Conservation (phyloP, 116 monocot species). For the Papilionanthe hybrid region DNA sequence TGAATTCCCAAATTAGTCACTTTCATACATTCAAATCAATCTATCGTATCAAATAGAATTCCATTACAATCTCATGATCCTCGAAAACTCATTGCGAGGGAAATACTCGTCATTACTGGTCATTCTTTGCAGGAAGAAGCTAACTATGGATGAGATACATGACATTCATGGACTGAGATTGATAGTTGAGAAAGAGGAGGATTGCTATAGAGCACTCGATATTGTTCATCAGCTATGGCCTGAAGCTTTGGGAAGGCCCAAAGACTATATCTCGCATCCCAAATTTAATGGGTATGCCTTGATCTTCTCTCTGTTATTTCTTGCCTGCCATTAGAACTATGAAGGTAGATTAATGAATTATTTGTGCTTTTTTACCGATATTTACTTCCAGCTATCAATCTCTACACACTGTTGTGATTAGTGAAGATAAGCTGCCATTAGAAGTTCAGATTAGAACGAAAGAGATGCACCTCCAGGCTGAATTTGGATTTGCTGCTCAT, state of each 20-base stretch:
- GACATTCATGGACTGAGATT: slow-evolving; percentile 53
- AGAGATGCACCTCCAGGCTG: slow-evolving; percentile 55
- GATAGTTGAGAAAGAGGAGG: slow-evolving; percentile 41
- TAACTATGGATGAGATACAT: slow-evolving; percentile 42
- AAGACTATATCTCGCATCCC: slow-evolving; percentile 46
- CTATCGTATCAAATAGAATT: background rate
- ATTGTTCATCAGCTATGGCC: slow-evolving; percentile 47
- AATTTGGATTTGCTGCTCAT: slow-evolving; percentile 49
- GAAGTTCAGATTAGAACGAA: slow-evolving; percentile 55
- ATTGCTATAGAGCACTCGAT: slow-evolving; percentile 38
- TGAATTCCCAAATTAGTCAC: background rate
- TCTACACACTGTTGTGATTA: slow-evolving; percentile 52
- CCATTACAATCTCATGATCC: background rate
- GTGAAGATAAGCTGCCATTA: slow-evolving; percentile 30
- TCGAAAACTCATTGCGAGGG: background rate
- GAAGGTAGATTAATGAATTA: background rate
- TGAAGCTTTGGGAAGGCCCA: slow-evolving; percentile 27
- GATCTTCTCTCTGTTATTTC: background rate
- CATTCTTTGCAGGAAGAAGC: slow-evolving; percentile 38
- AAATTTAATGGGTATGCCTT: slow-evolving; percentile 49
- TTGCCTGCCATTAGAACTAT: background rate
- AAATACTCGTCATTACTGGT: background rate
- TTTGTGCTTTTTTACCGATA: background rate
- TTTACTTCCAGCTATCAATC: slow-evolving; percentile 42
- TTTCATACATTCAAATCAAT: background rate